Conservation (phyloP, 331 rosid species). For the Quercus lobata region DNA sequence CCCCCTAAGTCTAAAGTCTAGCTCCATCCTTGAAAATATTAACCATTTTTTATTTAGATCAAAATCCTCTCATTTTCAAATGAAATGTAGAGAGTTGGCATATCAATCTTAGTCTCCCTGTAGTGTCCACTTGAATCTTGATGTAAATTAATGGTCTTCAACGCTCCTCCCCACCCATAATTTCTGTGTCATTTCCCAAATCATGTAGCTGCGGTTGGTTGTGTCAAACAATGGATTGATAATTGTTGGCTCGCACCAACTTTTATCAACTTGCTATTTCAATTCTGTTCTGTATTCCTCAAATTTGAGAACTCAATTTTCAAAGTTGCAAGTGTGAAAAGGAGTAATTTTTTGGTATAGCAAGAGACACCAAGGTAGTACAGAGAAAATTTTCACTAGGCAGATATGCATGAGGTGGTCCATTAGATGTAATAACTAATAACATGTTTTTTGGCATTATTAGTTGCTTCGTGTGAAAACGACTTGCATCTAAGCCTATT, state of each 20-base stretch:
- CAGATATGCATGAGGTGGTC: background rate
- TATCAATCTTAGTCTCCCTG: background rate
- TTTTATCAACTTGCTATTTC: background rate
- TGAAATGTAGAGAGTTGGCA: too few species aligned
- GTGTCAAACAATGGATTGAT: constrained; percentile 5
- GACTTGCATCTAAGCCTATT: too few species aligned
- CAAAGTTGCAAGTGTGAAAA: too few species aligned
- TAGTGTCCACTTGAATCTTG: constrained; percentile 6
- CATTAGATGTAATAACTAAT: background rate
- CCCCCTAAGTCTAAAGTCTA: too few species aligned
- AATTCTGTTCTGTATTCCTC: background rate
- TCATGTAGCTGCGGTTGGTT: background rate
- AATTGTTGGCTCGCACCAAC: background rate
- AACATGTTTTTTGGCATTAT: background rate
- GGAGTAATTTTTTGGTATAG: too few species aligned
- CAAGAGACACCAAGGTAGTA: background rate
- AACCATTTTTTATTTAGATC: too few species aligned
- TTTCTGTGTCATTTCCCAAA: constrained; percentile 17
- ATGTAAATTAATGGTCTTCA: constrained; percentile 17
- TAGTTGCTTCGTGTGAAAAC: background rate
- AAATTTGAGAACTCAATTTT: too few species aligned
- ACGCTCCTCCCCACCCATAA: constrained; percentile 1
- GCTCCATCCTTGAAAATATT: too few species aligned
- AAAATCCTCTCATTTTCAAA: background rate
- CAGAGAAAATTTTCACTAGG: background rate